Evolutionary conservation across 148 eudicot genomes (phyloP), one percentile per base, ranked within the genome.

Genomic region (Cornus kousa): DNA sequence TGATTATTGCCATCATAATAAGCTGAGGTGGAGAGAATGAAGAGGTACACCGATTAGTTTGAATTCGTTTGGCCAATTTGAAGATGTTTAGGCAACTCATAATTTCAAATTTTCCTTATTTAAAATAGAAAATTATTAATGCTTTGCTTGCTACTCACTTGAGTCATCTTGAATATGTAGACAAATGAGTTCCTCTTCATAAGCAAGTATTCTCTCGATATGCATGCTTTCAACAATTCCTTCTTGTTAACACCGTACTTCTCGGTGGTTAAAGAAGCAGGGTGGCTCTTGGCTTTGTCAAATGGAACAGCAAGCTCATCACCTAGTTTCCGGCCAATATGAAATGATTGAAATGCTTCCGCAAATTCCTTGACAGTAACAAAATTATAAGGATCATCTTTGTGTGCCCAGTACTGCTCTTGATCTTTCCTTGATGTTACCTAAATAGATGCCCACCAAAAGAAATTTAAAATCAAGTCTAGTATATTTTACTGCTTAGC

Each of bases 351-450:
- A 77, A 92, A 94, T 59, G 91, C 88, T 74, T 89, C 90, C 53
- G 88, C 90, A 80, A 94, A 91, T 74, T 92, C 90, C 50, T 86
- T 85, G 5, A 82, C 92, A 16, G 93, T 80, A 59, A 91, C 77
- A 81, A 86, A 94, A 50, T 24, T 55, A 74, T 94, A 91, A n/a
- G 92, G 87, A 62, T 83, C 85, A 16, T 86, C 85, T 81, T 73
- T 86, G 19, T 82, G 71, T 31, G 74, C 77, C 98, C 98, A 94
- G 77, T 93, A 94, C 73, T 92, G 95, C 78, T 80, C 91, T 83
- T 94, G 98, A 83, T 94, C 98, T 80, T 94, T 94, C 82, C 81
- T 87, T 75, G 98, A 94, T 72, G 98, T 94, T 70, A 94, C 98
- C 97, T 94, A 79, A 80, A 19, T 81, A 19, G 9, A 71, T 35